phyloP scores from a whole-genome alignment of 2,329 filamentous ascomycete genomes.

The Cadophora sp. region DNA sequence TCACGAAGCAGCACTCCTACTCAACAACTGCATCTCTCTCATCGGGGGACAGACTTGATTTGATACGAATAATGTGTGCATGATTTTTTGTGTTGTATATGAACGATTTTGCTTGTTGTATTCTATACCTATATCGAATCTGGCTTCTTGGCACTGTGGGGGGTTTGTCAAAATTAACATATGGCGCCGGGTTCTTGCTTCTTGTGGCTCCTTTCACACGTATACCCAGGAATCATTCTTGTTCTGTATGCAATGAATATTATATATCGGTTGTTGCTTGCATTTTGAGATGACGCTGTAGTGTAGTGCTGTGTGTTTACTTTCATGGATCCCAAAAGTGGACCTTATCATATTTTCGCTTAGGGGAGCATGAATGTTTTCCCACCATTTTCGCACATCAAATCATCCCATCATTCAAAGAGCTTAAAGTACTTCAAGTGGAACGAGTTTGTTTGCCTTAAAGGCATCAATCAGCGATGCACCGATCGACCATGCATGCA shows the following conservation, averaged over 20 bases:
- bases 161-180: slow-evolving; percentile 26
- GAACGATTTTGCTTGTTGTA: slow-evolving; percentile 12
- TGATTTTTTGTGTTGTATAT: slow-evolving; percentile 2
- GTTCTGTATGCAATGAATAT: slow-evolving; percentile 15
- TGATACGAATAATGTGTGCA: slow-evolving; percentile 17
- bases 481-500: background rate
- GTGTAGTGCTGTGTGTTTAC: background rate
- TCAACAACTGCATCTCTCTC: slow-evolving; percentile 79
- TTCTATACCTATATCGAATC: slow-evolving; percentile 22
- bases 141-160: slow-evolving; percentile 1
- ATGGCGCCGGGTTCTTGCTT: slow-evolving; percentile 22
- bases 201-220: slow-evolving; percentile 12
- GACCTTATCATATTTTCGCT: background rate
- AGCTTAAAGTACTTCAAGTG: background rate
- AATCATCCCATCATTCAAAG: background rate
- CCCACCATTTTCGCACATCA: background rate
- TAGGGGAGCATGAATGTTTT: background rate
- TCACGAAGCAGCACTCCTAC: slow-evolving; percentile 81
- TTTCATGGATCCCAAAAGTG: background rate
- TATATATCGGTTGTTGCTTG: background rate
- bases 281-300: background rate
- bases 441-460: background rate
- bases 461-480: background rate
- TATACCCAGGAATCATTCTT: slow-evolving; percentile 30
- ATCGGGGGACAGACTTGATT: slow-evolving; percentile 34